phyloP scores from a whole-genome alignment of 2,329 filamentous ascomycete genomes.

The Arthrobotrys sphaeroides region DNA sequence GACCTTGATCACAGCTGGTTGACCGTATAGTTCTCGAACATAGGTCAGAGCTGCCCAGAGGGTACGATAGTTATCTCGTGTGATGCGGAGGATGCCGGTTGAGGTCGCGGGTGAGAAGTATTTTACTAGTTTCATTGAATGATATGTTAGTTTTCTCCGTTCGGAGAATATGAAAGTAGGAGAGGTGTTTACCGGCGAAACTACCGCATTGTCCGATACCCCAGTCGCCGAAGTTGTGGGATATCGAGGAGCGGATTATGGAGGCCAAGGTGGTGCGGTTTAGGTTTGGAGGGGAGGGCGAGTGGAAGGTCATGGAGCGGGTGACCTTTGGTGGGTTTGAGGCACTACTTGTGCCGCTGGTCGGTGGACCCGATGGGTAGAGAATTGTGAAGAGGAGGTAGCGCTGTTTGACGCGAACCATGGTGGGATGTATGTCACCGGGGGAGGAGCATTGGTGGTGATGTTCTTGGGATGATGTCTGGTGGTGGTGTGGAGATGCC shows the following conservation, averaged over 20 bases:
- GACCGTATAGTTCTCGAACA: conserved; percentile 73
- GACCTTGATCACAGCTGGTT: conserved; percentile 81
- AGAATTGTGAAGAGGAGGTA: conserved; percentile 95
- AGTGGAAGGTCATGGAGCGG: conserved; percentile 76
- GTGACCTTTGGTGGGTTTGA: conserved; percentile 61
- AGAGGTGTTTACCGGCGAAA: conserved; percentile 69
- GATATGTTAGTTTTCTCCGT: conserved; percentile 8
- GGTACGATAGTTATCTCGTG: conserved; percentile 82
- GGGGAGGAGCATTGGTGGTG: background rate
- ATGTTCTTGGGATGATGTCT: background rate
- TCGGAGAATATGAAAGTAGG: background rate
- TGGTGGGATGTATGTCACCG: conserved; percentile 61
- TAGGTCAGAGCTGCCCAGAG: conserved; percentile 90
- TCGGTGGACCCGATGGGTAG: conserved; percentile 72
- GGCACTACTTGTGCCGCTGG: background rate
- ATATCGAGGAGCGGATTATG: conserved; percentile 75
- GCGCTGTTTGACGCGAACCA: conserved; percentile 96
- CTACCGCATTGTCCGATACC: conserved; percentile 78
- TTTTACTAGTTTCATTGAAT: conserved; percentile 71
- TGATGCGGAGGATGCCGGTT: conserved; percentile 87
- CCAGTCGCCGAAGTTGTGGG: conserved; percentile 85
- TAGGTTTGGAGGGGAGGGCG: conserved; percentile 78
- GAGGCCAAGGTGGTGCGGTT: conserved; percentile 73
- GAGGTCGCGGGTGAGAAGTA: conserved; percentile 92
- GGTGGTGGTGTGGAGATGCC: background rate